A percentile compares a stretch with the other conserved stretches of the same genome.
phyloP scores from a whole-genome alignment of 2,329 filamentous ascomycete species.

The Gnomoniopsis smithogilvyi region DNA sequence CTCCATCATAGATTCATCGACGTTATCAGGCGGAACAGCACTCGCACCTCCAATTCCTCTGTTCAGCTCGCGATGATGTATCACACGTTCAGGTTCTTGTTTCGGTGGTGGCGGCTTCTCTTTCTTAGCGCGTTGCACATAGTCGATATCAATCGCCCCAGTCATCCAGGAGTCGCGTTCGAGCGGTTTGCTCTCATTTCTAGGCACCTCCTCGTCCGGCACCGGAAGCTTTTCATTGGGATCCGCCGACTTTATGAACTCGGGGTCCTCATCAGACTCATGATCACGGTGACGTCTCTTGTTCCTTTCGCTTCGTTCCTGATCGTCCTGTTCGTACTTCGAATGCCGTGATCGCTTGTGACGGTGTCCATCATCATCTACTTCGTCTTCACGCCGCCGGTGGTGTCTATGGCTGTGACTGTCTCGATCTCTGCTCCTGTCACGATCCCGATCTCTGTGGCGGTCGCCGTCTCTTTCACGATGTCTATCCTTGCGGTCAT shows the following conservation, averaged over 20 bases:
- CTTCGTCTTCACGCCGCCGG: slow-evolving; percentile 45
- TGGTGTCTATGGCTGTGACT: slow-evolving; percentile 31
- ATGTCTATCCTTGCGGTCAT: slow-evolving; percentile 23
- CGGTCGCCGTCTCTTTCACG: slow-evolving; percentile 27
- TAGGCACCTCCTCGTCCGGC: slow-evolving; percentile 35
- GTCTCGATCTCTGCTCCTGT: slow-evolving; percentile 27
- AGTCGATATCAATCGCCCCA: slow-evolving; percentile 78
- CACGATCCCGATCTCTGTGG: slow-evolving; percentile 22
- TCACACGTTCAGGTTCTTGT: slow-evolving; percentile 63
- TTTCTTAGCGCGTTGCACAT: slow-evolving; percentile 63
- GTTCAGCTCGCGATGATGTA: slow-evolving; percentile 83
- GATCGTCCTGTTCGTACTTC: slow-evolving; percentile 35
- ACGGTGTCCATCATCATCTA: slow-evolving; percentile 20
- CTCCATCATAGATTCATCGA: slow-evolving; percentile 56
- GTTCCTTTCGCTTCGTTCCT: slow-evolving; percentile 27
- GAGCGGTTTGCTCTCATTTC: slow-evolving; percentile 34
- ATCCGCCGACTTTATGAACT: slow-evolving; percentile 41
- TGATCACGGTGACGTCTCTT: slow-evolving; percentile 21
- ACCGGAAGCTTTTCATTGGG: slow-evolving; percentile 48
- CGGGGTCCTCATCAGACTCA: slow-evolving; percentile 30
- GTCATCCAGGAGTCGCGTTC: slow-evolving; percentile 94
- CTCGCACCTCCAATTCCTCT: slow-evolving; percentile 41
- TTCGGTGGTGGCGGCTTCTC: slow-evolving; percentile 48
- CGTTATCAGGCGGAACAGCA: slow-evolving; percentile 43
- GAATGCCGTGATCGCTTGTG: slow-evolving; percentile 40